phyloP scores from a whole-genome alignment of 495 filamentous ascomycete genomes.

The Aspergillus sclerotioniger region DNA sequence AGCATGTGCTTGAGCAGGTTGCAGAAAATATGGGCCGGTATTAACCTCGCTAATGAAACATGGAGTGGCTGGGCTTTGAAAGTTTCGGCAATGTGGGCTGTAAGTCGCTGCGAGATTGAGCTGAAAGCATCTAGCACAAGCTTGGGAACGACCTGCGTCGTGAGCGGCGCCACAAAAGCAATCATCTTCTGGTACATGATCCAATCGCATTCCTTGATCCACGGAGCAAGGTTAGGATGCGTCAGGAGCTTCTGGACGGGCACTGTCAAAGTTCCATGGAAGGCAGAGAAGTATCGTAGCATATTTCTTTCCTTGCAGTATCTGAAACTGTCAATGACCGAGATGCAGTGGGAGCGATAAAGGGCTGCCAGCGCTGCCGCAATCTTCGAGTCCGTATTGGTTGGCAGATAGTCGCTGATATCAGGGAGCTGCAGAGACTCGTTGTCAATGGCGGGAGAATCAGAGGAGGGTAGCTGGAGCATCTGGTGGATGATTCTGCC shows the following conservation, averaged over 20 bases:
- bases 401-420: constrained; percentile 72
- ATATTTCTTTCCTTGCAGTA: constrained; percentile 95
- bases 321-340: constrained; percentile 88
- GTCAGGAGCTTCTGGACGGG: constrained; percentile 94
- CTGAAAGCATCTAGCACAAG: constrained; percentile 78
- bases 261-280: constrained; percentile 92
- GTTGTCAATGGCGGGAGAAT: constrained; percentile 53
- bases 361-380: constrained; percentile 78
- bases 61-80: constrained; percentile 80
- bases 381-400: constrained; percentile 72
- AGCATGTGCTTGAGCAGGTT: constrained; percentile 79
- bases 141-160: constrained; percentile 84
- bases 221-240: constrained; percentile 75
- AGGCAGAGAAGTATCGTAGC: constrained; percentile 91
- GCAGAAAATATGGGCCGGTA: constrained; percentile 86
- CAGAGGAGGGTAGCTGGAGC: constrained; percentile 62
- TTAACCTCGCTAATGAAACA: constrained; percentile 78
- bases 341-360: constrained; percentile 92
- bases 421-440: constrained; percentile 73
- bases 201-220: constrained; percentile 95
- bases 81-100: constrained; percentile 69
- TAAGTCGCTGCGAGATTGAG: constrained; percentile 76
- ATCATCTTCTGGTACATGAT: constrained; percentile 96
- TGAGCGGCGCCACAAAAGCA: constrained; percentile 77
- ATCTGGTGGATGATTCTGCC: constrained; percentile 61